These are phyloP conservation scores for Chlorophyllum brunneum DNA, from an alignment of 768 basidiomycete genomes.

Conservation along the genomic window DNA sequence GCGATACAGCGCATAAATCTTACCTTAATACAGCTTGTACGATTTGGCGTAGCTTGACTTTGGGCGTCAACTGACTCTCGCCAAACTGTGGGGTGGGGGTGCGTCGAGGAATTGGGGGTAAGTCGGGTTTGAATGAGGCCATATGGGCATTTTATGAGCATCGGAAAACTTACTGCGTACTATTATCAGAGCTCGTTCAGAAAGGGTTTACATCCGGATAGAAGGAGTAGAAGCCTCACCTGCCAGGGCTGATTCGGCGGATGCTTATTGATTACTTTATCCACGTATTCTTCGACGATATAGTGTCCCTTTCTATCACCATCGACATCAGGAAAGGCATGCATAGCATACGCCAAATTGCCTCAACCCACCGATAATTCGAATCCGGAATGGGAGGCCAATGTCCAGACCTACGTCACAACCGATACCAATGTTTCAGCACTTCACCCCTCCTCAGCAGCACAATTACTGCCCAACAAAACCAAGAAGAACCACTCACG, in stretches of 20 bases:
- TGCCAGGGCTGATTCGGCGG: constrained; percentile 69
- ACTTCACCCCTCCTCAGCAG: constrained; percentile 4
- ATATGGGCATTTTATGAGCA: constrained; percentile 1
- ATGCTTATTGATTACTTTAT: constrained; percentile 60
- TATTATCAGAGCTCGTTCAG: constrained; percentile 24
- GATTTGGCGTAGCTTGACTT: constrained; percentile 64
- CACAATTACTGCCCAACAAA: neutral
- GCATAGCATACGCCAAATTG: neutral
- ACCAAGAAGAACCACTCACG: constrained; percentile 36
- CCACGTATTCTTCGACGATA: constrained; percentile 65
- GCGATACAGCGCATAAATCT: constrained; percentile 15
- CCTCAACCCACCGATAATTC: constrained; percentile 63
- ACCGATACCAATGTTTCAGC: constrained; percentile 6
- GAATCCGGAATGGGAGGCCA: constrained; percentile 77
- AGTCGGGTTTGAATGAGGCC: neutral
- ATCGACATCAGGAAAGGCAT: constrained; percentile 13
- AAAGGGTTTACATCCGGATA: constrained; percentile 3
- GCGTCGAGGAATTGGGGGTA: neutral
- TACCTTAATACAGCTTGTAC: constrained; percentile 73
- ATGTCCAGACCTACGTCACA: constrained; percentile 45
- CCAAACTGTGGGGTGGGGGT: constrained; percentile 53
- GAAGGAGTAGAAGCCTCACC: constrained; percentile 35
- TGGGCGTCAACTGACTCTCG: constrained; percentile 67
- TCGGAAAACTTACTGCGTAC: constrained; percentile 67
- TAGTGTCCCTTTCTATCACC: constrained; percentile 65